Conservation (phyloP, 2,329 filamentous ascomycete genomes). For the Penicillium sp. region DNA sequence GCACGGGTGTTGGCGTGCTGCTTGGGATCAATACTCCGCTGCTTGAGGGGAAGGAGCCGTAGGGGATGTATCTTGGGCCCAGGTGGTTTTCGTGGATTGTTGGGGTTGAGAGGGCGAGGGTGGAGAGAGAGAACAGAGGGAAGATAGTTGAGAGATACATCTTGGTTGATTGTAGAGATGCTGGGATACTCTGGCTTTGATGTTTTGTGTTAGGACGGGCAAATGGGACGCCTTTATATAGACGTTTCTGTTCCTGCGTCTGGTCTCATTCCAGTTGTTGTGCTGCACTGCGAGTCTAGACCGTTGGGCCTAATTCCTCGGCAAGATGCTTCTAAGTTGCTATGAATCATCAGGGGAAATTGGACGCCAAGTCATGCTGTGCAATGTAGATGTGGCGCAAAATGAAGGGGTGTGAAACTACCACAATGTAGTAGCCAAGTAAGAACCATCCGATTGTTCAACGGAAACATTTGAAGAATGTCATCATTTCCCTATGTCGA, state of each 20-base stretch:
- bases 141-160: slow-evolving; percentile 14
- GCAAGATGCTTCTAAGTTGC: not conserved
- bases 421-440: not conserved
- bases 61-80: not conserved
- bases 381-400: not conserved
- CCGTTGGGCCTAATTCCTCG: not conserved
- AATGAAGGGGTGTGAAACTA: slow-evolving; percentile 5
- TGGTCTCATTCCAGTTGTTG: not conserved
- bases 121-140: slow-evolving; percentile 2
- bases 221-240: not conserved
- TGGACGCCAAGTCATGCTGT: not conserved
- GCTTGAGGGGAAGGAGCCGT: slow-evolving; percentile 1
- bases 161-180: not conserved
- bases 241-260: not conserved
- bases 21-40: not conserved
- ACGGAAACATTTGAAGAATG: slow-evolving; percentile 5
- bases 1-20: slow-evolving; percentile 2
- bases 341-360: not conserved
- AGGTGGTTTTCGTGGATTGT: not conserved
- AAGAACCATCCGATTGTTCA: not conserved
- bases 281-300: not conserved
- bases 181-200: not conserved
- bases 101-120: slow-evolving; percentile 9
- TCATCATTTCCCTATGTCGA: not conserved
- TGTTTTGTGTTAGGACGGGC: not conserved